Base-by-base conservation (phyloP, 192 early-diverging fungal species). In the Cladochytrium replicatum region DNA sequence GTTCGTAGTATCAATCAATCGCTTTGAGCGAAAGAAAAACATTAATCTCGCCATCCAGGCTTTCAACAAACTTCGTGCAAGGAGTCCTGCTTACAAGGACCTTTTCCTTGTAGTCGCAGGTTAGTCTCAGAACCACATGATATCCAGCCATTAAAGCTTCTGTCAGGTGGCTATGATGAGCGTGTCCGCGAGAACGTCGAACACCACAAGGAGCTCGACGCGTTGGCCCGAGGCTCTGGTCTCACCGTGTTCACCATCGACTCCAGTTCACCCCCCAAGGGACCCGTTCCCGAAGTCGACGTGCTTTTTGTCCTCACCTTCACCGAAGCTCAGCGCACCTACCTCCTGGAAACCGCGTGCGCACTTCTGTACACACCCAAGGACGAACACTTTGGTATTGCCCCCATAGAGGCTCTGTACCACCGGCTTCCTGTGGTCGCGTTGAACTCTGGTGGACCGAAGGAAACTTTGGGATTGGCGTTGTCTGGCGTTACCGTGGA, bases 371-470 rank as follows among this genome's bases (percentile, higher is more conserved):
- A 97, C 63, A 97, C 93, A 25, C 93, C 93, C 9, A 75, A 76
- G 7, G 80, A 88, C 63, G 93, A 97, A 60, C 93, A 97, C 56
- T 88, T 97, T 55, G 93, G 93, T 0, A 97, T 97, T 42, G 89
- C 90, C n/a, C 93, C 93, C 1, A 75, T 97, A 0, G 93, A 97
- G 56, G 88, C 88, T 41, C 94, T 97, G 93, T 91, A 90, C 61
- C 76, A 78, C 45, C 58, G 72, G 25, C 61, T 87, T 9, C 93
- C 93, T 3, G 93, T 95, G 1, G 74, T 97, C 11, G 93, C 93
- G 0, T 75, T 68, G 24, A 84, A 90, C 60, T 83, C 65, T 46
- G 93, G 89, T 27, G 91, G 91, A 0, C 91, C 91, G 2, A 74
- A 71, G 11, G 93, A 97, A 53, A 86, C 85, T 7, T 59, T 97